Conservation (phyloP, 495 filamentous ascomycete genomes). For the Aspergillus avenaceus region DNA sequence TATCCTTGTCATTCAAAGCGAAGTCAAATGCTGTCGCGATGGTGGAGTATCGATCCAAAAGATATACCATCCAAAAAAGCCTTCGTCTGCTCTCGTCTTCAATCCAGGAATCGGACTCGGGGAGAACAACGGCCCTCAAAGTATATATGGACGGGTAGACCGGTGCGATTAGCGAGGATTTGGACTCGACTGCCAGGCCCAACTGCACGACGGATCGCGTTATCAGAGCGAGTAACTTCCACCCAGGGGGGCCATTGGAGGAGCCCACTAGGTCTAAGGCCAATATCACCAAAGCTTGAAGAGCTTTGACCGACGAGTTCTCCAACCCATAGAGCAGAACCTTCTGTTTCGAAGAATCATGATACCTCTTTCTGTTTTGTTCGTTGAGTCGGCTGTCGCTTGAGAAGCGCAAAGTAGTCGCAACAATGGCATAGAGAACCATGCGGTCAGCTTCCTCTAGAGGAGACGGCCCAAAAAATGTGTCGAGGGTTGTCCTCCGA, state of each 20-base stretch:
- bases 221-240: conserved; percentile 85
- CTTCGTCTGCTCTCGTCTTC: conserved; percentile 81
- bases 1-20: conserved; percentile 79
- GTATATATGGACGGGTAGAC: conserved; percentile 81
- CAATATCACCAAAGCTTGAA: conserved; percentile 81
- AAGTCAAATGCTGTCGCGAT: conserved; percentile 88
- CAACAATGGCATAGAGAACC: conserved; percentile 80
- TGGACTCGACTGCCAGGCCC: conserved; percentile 74
- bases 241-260: conserved; percentile 79
- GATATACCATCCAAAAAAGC: conserved; percentile 90
- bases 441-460: conserved; percentile 78
- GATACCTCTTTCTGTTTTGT: conserved; percentile 65
- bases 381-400: conserved; percentile 67
- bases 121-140: conserved; percentile 71
- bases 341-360: conserved; percentile 76
- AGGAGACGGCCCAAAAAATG: conserved; percentile 71
- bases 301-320: conserved; percentile 79
- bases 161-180: conserved; percentile 68
- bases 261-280: conserved; percentile 74
- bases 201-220: conserved; percentile 82
- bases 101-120: conserved; percentile 78
- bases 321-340: conserved; percentile 82
- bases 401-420: conserved; percentile 79
- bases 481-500: conserved; percentile 70
- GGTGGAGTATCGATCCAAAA: conserved; percentile 84